Base-by-base conservation (phyloP, 129 eudicot species). In the Centella asiatica region DNA sequence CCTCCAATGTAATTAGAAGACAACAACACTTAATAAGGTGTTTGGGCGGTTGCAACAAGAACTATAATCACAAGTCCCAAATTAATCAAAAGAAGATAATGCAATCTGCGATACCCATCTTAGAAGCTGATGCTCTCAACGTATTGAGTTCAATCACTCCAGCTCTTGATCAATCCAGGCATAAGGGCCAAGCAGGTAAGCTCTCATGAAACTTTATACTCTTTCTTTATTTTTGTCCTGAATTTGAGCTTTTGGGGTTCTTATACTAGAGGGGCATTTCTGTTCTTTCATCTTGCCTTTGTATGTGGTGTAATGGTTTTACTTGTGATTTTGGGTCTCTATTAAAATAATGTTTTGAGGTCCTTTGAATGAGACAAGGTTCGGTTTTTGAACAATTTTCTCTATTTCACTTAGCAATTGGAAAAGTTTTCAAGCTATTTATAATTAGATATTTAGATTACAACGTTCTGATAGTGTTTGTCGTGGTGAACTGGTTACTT, bases 171-270 rank as follows among this genome's bases (percentile, higher is more conserved):
- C 55, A 61, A 47, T 64, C 84, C 36, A 81, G 80, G 68, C 94
- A 92, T 68, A 92, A 92, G 73, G 98, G 98, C 72, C 98, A 92
- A 81, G 95, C 98, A 70, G 98, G 98, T 87, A 40, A 73, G 74
- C 58, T 49, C 11, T 18, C 32, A 2, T 2, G 7, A 7, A 42
- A 42, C 0, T 8, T 2, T 29, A 5, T 1, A n/a, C 42, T 25
- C 44, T 55, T 24, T 56, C n/a, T 56, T 56, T n/a, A 6, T 8
- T 2, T 17, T 32, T 5, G 0, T 18, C 22, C 2, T 26, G 28
- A n/a, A 28, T 0, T 62, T 27, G n/a, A n/a, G n/a, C n/a, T n/a
- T n/a, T n/a, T n/a, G n/a, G n/a, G n/a, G n/a, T n/a, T n/a, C n/a
- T n/a, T n/a, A n/a, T n/a, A n/a, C n/a, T n/a, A n/a, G n/a, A n/a